phyloP scores from a whole-genome alignment of 306 rosid genomes.

The Lathyrus oleraceus region DNA sequence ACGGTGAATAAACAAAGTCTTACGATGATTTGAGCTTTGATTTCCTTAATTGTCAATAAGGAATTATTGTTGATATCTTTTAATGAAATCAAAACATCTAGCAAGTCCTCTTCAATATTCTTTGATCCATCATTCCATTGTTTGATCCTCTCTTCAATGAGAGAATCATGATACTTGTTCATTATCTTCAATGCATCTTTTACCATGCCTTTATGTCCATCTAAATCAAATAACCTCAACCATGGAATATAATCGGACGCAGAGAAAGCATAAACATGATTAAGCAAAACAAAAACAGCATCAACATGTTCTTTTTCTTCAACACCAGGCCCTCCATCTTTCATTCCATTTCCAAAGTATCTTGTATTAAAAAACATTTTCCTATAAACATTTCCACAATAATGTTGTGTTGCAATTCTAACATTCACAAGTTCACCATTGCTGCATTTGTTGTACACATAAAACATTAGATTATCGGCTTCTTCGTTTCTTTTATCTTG shows the following conservation, averaged over 20 bases:
- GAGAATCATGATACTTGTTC: constrained; percentile 36
- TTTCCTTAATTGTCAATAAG: constrained; percentile 38
- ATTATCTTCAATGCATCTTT: constrained; percentile 26
- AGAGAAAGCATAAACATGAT: not conserved
- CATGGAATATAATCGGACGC: not conserved
- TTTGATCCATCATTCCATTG: constrained; percentile 42
- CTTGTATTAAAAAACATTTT: not conserved
- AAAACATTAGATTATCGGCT: not conserved
- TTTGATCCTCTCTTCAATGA: constrained; percentile 36
- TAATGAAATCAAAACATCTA: constrained; percentile 45
- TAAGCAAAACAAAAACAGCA: not conserved
- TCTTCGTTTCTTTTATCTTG: not conserved
- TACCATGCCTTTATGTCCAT: constrained; percentile 32
- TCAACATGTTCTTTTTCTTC: not conserved
- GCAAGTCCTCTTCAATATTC: constrained; percentile 36
- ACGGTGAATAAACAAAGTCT: not conserved
- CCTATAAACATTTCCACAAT: not conserved
- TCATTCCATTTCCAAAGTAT: not conserved
- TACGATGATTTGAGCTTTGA: constrained; percentile 43
- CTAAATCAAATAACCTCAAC: constrained; percentile 41
- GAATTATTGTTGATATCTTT: constrained; percentile 29
- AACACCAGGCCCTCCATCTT: constrained; percentile 2
- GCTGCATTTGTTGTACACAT: not conserved
- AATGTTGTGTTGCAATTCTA: not conserved
- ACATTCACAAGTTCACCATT: not conserved